Conservation (phyloP, 305 asterid species). For the Lippia alba region DNA sequence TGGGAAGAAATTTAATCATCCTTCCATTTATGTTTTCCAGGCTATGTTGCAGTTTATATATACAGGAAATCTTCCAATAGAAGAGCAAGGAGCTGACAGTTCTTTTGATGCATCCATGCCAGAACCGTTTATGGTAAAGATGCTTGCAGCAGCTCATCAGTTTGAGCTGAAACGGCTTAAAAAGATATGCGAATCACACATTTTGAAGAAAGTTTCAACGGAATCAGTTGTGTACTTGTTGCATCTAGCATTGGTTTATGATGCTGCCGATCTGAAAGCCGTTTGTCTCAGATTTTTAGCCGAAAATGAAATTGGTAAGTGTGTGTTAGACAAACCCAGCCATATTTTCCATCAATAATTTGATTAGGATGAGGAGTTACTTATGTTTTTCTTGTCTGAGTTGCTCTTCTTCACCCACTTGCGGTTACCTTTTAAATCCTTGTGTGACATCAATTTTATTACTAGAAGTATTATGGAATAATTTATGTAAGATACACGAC, state of each 20-base stretch:
- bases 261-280: not conserved
- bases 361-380: too few relatives aligned
- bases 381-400: too few relatives aligned
- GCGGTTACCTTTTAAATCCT: too few relatives aligned
- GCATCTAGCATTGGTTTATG: not conserved
- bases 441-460: not conserved
- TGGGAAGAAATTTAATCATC: too few relatives aligned
- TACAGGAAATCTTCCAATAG: not conserved
- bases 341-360: too few relatives aligned
- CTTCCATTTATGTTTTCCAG: not conserved
- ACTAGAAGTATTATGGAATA: too few relatives aligned
- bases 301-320: not conserved
- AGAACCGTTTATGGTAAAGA: not conserved
- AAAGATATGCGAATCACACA: not conserved
- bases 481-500: too few relatives aligned
- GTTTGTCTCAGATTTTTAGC: not conserved
- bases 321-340: not conserved
- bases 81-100: not conserved
- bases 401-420: too few relatives aligned
- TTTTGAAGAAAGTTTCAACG: not conserved
- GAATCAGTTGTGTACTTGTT: not conserved
- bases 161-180: not conserved
- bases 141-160: not conserved
- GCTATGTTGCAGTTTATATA: not conserved
- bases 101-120: not conserved